Evolutionary conservation across 352 stramenopile species (phyloP), one percentile per base, ranked within the genome.

Genomic region (Phytophthora hibernalis): DNA sequence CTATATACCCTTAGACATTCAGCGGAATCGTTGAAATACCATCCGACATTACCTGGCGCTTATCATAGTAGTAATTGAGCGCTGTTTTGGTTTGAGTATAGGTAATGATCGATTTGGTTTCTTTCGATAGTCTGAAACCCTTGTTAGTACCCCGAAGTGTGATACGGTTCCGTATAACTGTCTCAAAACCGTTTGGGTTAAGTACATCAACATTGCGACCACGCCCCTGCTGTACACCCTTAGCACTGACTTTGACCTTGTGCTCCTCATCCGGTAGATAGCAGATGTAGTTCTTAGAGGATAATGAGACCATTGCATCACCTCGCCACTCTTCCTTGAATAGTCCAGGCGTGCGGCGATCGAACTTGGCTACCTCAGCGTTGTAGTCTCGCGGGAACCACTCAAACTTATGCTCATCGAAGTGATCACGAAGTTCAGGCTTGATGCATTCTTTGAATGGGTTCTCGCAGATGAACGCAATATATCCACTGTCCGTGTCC

Each of bases 281-380:
- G 49, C 49, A 55, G 30, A 64, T 55, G 30, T 55, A 55, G 31
- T 71, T 66, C 40, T 75, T 70, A 35, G 61, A 61, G 8, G n/a
- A 49, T 35, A 68, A 50, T 49, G 20, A 42, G 31, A 75, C 43
- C 24, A 75, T 75, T 21, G 51, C 67, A 68, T 75, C 43, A 43
- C 60, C 49, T 42, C 22, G 28, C 61, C 54, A 70, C 31, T 75
- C 61, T 24, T 75, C 61, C 28, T 74, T 74, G 44, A 74, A 75
- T 8, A 68, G 18, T 16, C 42, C 42, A 49, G 42, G 42, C 5
- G 42, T 49, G 26, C 26, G 26, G 26, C 26, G 26, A 7, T 31
- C 26, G 26, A 31, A 31, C 26, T 31, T 31, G 26, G 26, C 26
- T 31, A 31, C 26, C 26, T 31, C 26, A 7, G 26, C 26, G 26